These are phyloP conservation scores for Zizania palustris DNA, from an alignment of 202 grass and related monocot genomes.

Conservation along the genomic window DNA sequence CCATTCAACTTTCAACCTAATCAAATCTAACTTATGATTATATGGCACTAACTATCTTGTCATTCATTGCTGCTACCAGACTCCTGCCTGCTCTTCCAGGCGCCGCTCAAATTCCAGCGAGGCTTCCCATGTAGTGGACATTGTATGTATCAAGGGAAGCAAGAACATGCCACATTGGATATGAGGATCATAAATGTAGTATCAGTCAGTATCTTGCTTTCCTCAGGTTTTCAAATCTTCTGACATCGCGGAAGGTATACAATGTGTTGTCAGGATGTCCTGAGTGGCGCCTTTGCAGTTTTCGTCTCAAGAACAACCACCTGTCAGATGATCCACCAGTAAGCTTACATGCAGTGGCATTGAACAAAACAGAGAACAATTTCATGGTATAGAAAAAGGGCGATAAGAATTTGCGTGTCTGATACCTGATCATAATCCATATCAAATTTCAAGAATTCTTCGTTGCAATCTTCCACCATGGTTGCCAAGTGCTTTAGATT, in stretches of 20 bases:
- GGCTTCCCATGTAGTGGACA: background rate
- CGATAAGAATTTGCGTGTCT: background rate
- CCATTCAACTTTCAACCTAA: constrained; percentile 21
- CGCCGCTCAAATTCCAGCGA: constrained; percentile 23
- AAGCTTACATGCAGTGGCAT: constrained; percentile 9
- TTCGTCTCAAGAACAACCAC: constrained; percentile 82
- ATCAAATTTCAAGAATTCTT: constrained; percentile 86
- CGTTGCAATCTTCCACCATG: constrained; percentile 80
- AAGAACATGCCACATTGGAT: background rate
- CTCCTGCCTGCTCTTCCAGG: background rate
- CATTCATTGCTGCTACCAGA: constrained; percentile 33
- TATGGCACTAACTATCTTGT: background rate
- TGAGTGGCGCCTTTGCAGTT: constrained; percentile 83
- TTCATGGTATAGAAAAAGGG: background rate
- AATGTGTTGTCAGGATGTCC: constrained; percentile 87
- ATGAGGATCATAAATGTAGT: background rate
- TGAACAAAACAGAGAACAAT: background rate
- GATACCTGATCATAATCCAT: constrained; percentile 91
- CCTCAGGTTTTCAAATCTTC: constrained; percentile 83
- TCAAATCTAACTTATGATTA: constrained; percentile 22
- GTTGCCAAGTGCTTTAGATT: constrained; percentile 81
- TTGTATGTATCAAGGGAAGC: background rate
- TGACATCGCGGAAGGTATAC: constrained; percentile 94
- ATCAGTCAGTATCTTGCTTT: constrained; percentile 10
- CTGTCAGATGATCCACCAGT: constrained; percentile 43